phyloP scores from a whole-genome alignment of 345 rosid species.

The Sapria himalayana region DNA sequence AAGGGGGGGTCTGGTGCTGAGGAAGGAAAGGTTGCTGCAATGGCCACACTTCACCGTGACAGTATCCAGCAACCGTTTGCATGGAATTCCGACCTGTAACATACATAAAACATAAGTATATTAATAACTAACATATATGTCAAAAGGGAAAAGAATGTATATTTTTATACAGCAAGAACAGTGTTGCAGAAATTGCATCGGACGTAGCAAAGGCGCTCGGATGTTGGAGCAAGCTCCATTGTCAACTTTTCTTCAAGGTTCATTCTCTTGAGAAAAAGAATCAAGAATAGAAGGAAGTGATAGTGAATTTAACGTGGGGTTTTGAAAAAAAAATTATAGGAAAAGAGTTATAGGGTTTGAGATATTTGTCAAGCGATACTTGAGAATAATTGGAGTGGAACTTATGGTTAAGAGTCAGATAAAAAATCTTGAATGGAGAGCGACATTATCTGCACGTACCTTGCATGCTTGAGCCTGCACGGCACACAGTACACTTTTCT shows the following conservation, averaged over 20 bases:
- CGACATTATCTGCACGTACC: no score
- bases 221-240: constrained; percentile 37
- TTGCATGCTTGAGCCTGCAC: no score
- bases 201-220: constrained; percentile 86
- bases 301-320: constrained; percentile 3
- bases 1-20: constrained; percentile 59
- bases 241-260: constrained; percentile 47
- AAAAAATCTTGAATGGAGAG: no score
- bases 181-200: constrained; percentile 98
- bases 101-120: not conserved
- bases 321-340: not conserved
- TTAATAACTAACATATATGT: not conserved
- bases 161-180: constrained; percentile 50
- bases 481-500: no score
- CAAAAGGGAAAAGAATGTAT: not conserved
- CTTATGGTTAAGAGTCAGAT: no score
- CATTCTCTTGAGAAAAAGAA: constrained; percentile 14
- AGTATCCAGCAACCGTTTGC: constrained; percentile 70
- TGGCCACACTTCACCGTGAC: constrained; percentile 97
- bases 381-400: no score
- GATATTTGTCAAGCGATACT: no score
- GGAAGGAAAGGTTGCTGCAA: constrained; percentile 82
- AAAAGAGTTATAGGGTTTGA: constrained; percentile 9
- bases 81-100: constrained; percentile 75
- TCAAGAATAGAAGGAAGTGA: constrained; percentile 3